Evolutionary conservation across 2,329 filamentous ascomycete species (phyloP).

Genomic region (Neocatenulostroma microsporum): DNA sequence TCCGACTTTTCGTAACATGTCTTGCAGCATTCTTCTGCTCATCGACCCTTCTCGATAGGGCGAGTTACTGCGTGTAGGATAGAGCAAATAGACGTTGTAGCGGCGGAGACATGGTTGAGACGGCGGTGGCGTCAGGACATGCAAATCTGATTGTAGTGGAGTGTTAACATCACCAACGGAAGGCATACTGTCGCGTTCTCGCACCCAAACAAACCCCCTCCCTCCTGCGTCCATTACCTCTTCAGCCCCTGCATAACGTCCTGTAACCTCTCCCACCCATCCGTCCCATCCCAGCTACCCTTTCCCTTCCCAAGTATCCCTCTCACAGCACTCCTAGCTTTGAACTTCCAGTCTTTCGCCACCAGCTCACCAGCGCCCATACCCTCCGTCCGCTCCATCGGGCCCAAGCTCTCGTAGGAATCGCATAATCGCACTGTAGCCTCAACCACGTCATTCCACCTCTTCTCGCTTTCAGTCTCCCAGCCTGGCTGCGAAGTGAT

Average conservation of each 20-base stretch:
- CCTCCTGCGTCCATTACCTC: too few relatives aligned
- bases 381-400: constrained; percentile 45
- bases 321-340: constrained; percentile 74
- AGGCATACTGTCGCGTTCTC: too few relatives aligned
- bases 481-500: constrained; percentile 50
- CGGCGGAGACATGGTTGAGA: too few relatives aligned
- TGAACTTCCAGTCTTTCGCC: constrained; percentile 77
- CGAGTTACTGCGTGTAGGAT: too few relatives aligned
- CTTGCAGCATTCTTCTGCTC: too few relatives aligned
- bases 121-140: too few relatives aligned
- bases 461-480: constrained; percentile 51
- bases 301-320: constrained; percentile 76
- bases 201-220: too few relatives aligned
- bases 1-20: too few relatives aligned
- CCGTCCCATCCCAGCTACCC: constrained; percentile 71
- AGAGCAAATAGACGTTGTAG: too few relatives aligned
- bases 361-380: constrained; percentile 51
- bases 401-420: constrained; percentile 66
- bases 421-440: constrained; percentile 76
- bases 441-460: constrained; percentile 65
- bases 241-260: constrained; percentile 38
- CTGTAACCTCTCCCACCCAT: constrained; percentile 58
- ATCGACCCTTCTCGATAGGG: too few relatives aligned
- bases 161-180: too few relatives aligned
- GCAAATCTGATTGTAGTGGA: too few relatives aligned